Conservation (phyloP, 148 eudicot species). For the Cornus controversa region DNA sequence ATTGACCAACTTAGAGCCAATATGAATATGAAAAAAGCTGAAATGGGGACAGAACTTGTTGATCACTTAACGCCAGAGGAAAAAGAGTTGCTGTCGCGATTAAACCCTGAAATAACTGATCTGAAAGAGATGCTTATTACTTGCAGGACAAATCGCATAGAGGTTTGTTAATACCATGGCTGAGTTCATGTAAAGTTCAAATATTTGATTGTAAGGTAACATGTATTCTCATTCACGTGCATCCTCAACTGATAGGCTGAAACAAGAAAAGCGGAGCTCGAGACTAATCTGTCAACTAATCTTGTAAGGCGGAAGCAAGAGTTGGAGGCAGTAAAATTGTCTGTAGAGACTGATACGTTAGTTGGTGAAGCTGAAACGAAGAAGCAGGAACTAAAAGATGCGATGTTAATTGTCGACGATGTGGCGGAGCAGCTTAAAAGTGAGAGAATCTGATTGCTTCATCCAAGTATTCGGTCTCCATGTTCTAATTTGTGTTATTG, state of each 20-base stretch:
- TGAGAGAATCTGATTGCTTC: slow-evolving; percentile 24
- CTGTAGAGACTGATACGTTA: slow-evolving; percentile 59
- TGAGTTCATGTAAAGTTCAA: neutral
- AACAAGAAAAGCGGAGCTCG: slow-evolving; percentile 89
- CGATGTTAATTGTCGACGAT: slow-evolving; percentile 54
- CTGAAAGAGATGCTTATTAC: slow-evolving; percentile 81
- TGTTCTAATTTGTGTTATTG: neutral
- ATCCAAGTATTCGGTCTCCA: neutral
- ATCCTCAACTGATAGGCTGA: slow-evolving; percentile 50
- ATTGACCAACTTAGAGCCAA: slow-evolving; percentile 76
- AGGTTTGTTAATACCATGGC: slow-evolving; percentile 47
- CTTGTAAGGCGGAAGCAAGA: slow-evolving; percentile 81
- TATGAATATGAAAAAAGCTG: slow-evolving; percentile 65
- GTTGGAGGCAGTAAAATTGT: slow-evolving; percentile 64
- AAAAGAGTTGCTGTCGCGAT: slow-evolving; percentile 62
- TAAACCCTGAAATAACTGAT: slow-evolving; percentile 92
- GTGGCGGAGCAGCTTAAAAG: slow-evolving; percentile 70
- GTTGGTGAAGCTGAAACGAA: slow-evolving; percentile 66
- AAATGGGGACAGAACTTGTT: slow-evolving; percentile 97
- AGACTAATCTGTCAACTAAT: slow-evolving; percentile 91
- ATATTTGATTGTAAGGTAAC: neutral
- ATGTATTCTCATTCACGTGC: neutral
- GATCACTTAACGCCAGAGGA: slow-evolving; percentile 86
- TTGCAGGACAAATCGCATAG: slow-evolving; percentile 75
- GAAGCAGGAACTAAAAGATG: slow-evolving; percentile 74